Conservation (phyloP, 768 basidiomycete species). For the Termitomyces heimii region DNA sequence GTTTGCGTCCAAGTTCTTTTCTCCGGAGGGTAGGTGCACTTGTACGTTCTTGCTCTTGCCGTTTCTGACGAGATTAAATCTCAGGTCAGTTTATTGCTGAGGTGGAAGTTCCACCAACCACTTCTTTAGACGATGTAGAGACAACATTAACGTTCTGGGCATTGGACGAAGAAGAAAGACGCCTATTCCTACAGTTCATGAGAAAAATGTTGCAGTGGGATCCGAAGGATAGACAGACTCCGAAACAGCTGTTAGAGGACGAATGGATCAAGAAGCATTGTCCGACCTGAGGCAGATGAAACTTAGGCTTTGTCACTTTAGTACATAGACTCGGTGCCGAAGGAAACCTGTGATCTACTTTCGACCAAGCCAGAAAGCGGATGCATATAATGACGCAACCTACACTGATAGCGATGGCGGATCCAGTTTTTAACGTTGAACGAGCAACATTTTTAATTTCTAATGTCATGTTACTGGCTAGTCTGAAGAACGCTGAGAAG, state of each 20-base stretch:
- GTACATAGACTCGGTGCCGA: not conserved
- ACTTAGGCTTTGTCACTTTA: not conserved
- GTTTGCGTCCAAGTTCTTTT: not conserved
- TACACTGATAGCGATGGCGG: not conserved
- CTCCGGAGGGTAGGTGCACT: not conserved
- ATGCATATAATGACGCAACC: not conserved
- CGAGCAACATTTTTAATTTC: too few species aligned
- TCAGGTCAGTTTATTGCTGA: not conserved
- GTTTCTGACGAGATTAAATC: not conserved
- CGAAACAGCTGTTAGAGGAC: not conserved
- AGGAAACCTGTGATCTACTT: not conserved
- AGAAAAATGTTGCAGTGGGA: slow-evolving; percentile 8
- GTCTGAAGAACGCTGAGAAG: not conserved
- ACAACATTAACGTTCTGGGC: not conserved
- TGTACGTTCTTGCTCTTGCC: not conserved
- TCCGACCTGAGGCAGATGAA: not conserved
- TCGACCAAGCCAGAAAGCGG: not conserved
- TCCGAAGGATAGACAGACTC: slow-evolving; percentile 1
- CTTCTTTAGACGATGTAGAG: not conserved
- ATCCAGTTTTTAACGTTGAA: too few species aligned
- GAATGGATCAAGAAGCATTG: slow-evolving; percentile 1
- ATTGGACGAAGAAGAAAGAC: slow-evolving; percentile 1
- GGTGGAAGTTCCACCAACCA: not conserved
- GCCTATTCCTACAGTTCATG: slow-evolving; percentile 1
- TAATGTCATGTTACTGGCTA: too few species aligned